These are phyloP conservation scores for Fusarium sp. DNA, from an alignment of 2,329 filamentous ascomycete genomes.

Conservation along the genomic window DNA sequence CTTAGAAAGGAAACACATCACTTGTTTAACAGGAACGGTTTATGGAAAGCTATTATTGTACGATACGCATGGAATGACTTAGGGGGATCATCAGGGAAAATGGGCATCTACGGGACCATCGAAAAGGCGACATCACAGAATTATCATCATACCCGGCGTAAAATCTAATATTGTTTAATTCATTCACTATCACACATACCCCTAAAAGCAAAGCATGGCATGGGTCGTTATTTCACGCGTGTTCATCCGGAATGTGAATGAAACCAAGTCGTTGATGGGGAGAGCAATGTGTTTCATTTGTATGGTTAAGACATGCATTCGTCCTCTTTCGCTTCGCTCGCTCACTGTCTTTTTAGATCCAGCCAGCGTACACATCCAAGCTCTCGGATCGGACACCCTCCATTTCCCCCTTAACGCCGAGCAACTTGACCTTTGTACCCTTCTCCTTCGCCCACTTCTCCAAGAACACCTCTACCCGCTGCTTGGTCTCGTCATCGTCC, in stretches of 20 bases:
- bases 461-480: constrained; percentile 73
- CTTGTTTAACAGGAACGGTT: constrained; percentile 13
- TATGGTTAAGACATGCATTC: constrained; percentile 33
- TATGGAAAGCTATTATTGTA: constrained; percentile 34
- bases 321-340: constrained; percentile 17
- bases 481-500: constrained; percentile 77
- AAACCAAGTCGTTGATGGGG: constrained; percentile 32
- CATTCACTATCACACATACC: neutral
- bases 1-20: constrained; percentile 25
- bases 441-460: constrained; percentile 74
- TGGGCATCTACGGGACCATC: constrained; percentile 26
- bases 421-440: constrained; percentile 75
- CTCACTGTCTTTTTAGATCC: constrained; percentile 54
- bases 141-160: constrained; percentile 39
- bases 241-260: constrained; percentile 32
- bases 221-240: neutral
- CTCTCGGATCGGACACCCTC: constrained; percentile 72
- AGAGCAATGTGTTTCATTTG: constrained; percentile 29
- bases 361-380: constrained; percentile 60
- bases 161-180: constrained; percentile 39
- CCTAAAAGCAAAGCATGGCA: constrained; percentile 2
- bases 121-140: constrained; percentile 25
- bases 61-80: constrained; percentile 18
- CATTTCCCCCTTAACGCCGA: constrained; percentile 81
- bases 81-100: constrained; percentile 16